phyloP scores from a whole-genome alignment of 148 eudicot genomes.

The Amaranthus hypochondriacus region DNA sequence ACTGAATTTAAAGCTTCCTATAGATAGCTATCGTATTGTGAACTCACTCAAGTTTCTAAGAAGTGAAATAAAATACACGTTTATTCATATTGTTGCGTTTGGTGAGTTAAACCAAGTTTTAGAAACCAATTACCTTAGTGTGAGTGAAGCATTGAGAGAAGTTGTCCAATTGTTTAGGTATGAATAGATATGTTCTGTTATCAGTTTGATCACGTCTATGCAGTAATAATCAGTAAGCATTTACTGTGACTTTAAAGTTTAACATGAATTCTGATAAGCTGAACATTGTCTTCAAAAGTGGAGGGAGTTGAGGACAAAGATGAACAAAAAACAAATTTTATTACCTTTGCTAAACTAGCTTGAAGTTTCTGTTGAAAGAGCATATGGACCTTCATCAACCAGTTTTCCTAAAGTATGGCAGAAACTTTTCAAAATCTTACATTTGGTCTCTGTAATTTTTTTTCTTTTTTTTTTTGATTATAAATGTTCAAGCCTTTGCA shows the following conservation, averaged over 20 bases:
- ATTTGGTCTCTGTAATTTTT: background rate
- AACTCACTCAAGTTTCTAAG: no score
- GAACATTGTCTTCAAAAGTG: slow-evolving; percentile 40
- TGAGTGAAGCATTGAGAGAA: no score
- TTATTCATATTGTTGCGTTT: no score
- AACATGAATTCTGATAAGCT: slow-evolving; percentile 47
- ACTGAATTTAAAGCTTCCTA: no score
- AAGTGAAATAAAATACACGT: no score
- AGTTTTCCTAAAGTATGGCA: slow-evolving; percentile 32
- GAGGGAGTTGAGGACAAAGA: slow-evolving; percentile 42
- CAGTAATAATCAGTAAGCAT: slow-evolving; percentile 41
- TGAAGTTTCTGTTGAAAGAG: slow-evolving; percentile 42
- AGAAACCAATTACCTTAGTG: no score
- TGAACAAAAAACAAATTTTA: slow-evolving; percentile 31
- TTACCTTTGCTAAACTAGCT: slow-evolving; percentile 29
- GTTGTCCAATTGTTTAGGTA: no score
- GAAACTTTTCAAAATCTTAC: background rate
- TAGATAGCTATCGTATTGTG: no score
- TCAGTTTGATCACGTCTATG: no score
- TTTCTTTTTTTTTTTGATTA: background rate
- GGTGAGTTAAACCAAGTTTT: no score
- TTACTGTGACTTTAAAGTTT: slow-evolving; percentile 47
- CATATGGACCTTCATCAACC: slow-evolving; percentile 43
- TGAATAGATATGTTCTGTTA: no score
- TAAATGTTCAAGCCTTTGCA: background rate